A percentile compares a stretch with the other conserved stretches of the same genome.
Evolutionary conservation across 1,139 yeast species (phyloP).

Genomic region (Saccharomyces hybrid): DNA sequence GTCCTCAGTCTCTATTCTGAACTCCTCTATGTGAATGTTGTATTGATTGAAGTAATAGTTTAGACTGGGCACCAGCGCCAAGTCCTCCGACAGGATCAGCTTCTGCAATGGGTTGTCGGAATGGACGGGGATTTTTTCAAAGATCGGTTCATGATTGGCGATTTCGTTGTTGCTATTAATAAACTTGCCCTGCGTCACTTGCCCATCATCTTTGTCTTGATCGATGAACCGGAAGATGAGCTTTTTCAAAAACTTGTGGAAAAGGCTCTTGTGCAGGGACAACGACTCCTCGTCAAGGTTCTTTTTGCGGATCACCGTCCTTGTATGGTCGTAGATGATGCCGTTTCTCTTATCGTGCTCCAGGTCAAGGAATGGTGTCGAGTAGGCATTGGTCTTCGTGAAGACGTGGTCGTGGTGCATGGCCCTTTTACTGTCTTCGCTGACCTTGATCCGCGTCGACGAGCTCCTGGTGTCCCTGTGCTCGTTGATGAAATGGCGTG

Average conservation of each 20-base stretch:
- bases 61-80: conserved; percentile 41
- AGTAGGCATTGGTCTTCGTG: neutral
- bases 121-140: neutral
- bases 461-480: conserved; percentile 8
- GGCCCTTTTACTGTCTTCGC: neutral
- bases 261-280: neutral
- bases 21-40: conserved; percentile 53
- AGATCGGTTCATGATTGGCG: neutral
- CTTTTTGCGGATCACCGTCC: conserved; percentile 1
- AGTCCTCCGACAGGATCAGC: conserved; percentile 24
- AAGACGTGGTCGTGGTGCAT: neutral
- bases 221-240: conserved; percentile 1
- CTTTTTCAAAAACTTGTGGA: conserved; percentile 1
- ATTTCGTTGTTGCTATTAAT: neutral
- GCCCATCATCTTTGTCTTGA: neutral
- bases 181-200: neutral
- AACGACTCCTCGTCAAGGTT: neutral
- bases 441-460: neutral
- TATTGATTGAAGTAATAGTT: conserved; percentile 58
- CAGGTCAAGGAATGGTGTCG: neutral
- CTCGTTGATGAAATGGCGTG: conserved; percentile 10
- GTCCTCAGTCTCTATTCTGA: conserved; percentile 64
- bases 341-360: neutral
- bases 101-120: conserved; percentile 20
- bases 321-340: neutral